Base-by-base conservation (phyloP, 352 stramenopile genomes). In the Globisporangium cylindrosporum region DNA sequence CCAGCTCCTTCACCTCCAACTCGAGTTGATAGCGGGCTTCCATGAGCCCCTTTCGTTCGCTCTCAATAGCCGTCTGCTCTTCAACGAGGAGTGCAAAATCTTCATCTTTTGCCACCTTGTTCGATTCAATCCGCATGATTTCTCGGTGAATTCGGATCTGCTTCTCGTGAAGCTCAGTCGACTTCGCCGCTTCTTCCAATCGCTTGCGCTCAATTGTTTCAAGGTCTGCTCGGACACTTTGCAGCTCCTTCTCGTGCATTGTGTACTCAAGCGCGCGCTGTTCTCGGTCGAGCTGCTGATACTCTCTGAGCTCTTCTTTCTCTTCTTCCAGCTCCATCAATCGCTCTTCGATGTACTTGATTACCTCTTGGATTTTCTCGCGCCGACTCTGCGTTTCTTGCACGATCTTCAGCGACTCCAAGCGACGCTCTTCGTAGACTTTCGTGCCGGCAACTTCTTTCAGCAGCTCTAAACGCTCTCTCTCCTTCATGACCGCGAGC, bases 381-480 rank as follows among this genome's bases (percentile, higher is more conserved):
- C 97, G 81, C 48, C 97, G 94, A 29, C 84, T 88, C 61, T 95
- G 82, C 58, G 98, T 99, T 55, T 99, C 97, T n/a, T 97, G 80
- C 79, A 99, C 89, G 67, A 99, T 98, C 67, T 97, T 93, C 18
- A 98, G 78, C 51, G 93, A 98, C 81, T 99, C 98, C 20, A 86
- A 64, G 34, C 98, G 94, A 32, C 98, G 97, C 62, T 99, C 97
- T 76, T 99, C 98, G 77, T 99, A 99, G 22, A 99, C 97, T 71
- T 97, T 98, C 0, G 97, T 99, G 46, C 97, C 97, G 1, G 97
- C 97, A 0, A 99, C 97, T 79, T 99, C 94, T 79, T 99, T 99
- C 4, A 99, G 85, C 58, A 99, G 79, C 64, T 98, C 90, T 5
- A 99, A 79, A 38, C 98, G 86, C 73, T 99, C 96, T 3, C 76